Evolutionary conservation across 164 flowering plant genomes (phyloP).

Genomic region (Malania oleifera): DNA sequence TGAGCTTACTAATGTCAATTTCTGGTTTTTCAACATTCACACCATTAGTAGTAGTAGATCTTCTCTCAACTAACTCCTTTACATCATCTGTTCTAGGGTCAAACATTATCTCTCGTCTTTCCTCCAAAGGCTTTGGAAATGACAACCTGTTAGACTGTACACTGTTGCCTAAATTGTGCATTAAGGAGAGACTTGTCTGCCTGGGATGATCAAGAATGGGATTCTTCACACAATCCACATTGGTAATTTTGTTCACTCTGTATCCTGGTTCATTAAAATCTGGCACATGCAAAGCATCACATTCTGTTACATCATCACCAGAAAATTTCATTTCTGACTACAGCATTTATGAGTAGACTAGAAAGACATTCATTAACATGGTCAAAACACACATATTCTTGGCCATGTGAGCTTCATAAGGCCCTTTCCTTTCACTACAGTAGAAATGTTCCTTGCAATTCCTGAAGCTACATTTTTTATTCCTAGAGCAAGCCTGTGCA

Average conservation of each 20-base stretch:
- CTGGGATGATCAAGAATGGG: neutral
- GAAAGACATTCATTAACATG: no score
- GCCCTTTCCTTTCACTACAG: no score
- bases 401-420: no score
- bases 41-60: neutral
- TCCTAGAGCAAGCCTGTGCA: no score
- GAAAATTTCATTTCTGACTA: no score
- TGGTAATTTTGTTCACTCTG: neutral
- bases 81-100: neutral
- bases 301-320: neutral
- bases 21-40: no score
- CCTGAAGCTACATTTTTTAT: no score
- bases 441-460: no score
- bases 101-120: neutral
- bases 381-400: no score
- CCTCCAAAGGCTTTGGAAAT: neutral
- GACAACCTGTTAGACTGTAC: conserved; percentile 5
- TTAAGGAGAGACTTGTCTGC: neutral
- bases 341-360: no score
- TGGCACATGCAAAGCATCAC: neutral
- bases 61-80: no score
- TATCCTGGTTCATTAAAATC: neutral
- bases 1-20: conserved; percentile 4
- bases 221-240: neutral
- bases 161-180: neutral